phyloP scores from a whole-genome alignment of 2,329 filamentous ascomycete species.

The Colletotrichum sojae region DNA sequence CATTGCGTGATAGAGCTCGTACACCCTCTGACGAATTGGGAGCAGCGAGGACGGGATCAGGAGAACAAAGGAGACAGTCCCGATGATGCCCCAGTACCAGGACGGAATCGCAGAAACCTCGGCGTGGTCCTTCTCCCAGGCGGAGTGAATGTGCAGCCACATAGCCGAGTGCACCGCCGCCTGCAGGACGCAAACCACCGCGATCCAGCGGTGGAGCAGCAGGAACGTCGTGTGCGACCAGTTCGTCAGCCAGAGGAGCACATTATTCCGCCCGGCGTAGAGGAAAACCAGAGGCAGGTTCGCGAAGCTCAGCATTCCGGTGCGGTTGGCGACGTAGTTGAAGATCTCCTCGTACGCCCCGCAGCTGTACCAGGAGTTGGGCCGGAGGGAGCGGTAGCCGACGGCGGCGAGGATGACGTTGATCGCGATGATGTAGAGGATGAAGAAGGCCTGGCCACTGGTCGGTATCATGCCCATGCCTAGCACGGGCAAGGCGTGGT shows the following conservation, averaged over 20 bases:
- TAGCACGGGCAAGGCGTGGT: slow-evolving; percentile 43
- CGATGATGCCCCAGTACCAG: slow-evolving; percentile 54
- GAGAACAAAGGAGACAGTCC: slow-evolving; percentile 46
- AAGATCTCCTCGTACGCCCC: slow-evolving; percentile 46
- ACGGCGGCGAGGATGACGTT: slow-evolving; percentile 53
- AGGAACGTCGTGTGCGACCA: slow-evolving; percentile 55
- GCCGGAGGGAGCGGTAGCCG: slow-evolving; percentile 46
- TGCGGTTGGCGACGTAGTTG: slow-evolving; percentile 50
- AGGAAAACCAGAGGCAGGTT: slow-evolving; percentile 51
- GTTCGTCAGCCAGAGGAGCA: slow-evolving; percentile 52
- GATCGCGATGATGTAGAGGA: slow-evolving; percentile 54
- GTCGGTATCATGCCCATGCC: slow-evolving; percentile 53
- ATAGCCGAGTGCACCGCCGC: slow-evolving; percentile 51
- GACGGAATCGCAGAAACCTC: slow-evolving; percentile 42
- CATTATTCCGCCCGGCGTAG: slow-evolving; percentile 53
- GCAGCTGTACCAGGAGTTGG: slow-evolving; percentile 43
- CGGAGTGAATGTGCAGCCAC: slow-evolving; percentile 40
- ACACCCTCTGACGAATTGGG: slow-evolving; percentile 47
- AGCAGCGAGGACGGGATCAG: slow-evolving; percentile 48
- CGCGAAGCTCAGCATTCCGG: slow-evolving; percentile 52
- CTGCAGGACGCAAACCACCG: slow-evolving; percentile 45
- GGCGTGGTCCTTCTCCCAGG: slow-evolving; percentile 2
- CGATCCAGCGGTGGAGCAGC: slow-evolving; percentile 55
- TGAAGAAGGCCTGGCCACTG: slow-evolving; percentile 59
- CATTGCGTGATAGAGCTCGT: slow-evolving; percentile 52